Base-by-base conservation (phyloP, 306 rosid genomes). In the Cercis canadensis region DNA sequence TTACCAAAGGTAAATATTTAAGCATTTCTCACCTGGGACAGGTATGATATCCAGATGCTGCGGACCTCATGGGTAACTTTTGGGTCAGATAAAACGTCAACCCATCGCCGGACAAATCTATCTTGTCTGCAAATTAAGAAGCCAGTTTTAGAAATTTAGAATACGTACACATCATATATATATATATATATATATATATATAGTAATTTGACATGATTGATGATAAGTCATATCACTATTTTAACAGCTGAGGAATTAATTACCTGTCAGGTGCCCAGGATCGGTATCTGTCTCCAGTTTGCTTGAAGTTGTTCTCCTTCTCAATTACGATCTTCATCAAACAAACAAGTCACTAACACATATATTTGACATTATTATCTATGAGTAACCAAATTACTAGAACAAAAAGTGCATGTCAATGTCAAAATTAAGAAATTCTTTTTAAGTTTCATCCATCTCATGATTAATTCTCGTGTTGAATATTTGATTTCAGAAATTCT, bases 221-320 rank as follows among this genome's bases (percentile, higher is more conserved):
- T 24, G 2, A 24, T 24, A 24, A 24, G 1, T 24, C 3, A 24
- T 24, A 24, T 1, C 0, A 21, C 34, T 51, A 18, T 8, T 55
- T 19, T 11, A 51, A 34, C 31, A 24, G 41, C 61, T 3, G 13
- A 33, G 10, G 5, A 9, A 8, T 56, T 41, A 56, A 69, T n/a
- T n/a, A 86, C 90, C 88, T 83, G 74, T 86, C 90, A 10, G 84
- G 72, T 13, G 78, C 61, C 77, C 76, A 83, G 43, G 90, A 86
- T 69, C 90, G 70, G 86, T 86, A 86, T 83, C 88, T 83, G 73
- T 86, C 88, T 43, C 90, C 90, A 19, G 90, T 81, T 69, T 86
- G 74, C 84, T 83, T 86, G 54, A 86, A 86, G 88, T 83, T 83
- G 81, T 86, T 86, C 81, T 83, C 90, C 77, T 86, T 86, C 16